These are phyloP conservation scores for Simmondsia chinensis DNA, from an alignment of 148 eudicot species.

Conservation along the genomic window DNA sequence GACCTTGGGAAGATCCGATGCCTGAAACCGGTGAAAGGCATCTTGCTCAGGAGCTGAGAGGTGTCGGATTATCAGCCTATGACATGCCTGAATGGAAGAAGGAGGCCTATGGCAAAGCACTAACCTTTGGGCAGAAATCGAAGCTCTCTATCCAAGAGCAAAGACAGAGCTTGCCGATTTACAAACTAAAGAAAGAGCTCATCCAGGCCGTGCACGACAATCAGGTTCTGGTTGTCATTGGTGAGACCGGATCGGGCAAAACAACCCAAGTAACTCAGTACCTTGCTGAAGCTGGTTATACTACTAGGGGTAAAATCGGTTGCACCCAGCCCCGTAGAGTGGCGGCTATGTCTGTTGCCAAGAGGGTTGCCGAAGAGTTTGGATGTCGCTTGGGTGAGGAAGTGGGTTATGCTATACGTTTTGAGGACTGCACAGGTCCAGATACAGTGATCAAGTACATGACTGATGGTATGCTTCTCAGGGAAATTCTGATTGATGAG, in stretches of 20 bases:
- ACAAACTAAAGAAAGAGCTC: slow-evolving; percentile 74
- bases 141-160: slow-evolving; percentile 87
- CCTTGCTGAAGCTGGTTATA: slow-evolving; percentile 92
- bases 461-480: slow-evolving; percentile 97
- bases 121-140: slow-evolving; percentile 87
- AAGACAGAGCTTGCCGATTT: slow-evolving; percentile 87
- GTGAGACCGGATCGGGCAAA: slow-evolving; percentile 95
- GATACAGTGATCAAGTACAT: slow-evolving; percentile 92
- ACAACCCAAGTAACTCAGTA: slow-evolving; percentile 97
- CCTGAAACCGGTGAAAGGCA: slow-evolving; percentile 94
- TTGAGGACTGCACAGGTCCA: slow-evolving; percentile 92
- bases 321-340: slow-evolving; percentile 99
- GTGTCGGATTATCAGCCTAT: slow-evolving; percentile 86
- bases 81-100: slow-evolving; percentile 99
- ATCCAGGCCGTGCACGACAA: slow-evolving; percentile 76
- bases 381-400: slow-evolving; percentile 98
- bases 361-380: slow-evolving; percentile 93
- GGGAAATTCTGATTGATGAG: slow-evolving; percentile 73
- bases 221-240: slow-evolving; percentile 90
- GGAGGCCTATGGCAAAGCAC: slow-evolving; percentile 82
- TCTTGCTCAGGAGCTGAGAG: slow-evolving; percentile 94
- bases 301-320: slow-evolving; percentile 81
- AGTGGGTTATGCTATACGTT: slow-evolving; percentile 93
- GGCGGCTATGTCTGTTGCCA: slow-evolving; percentile 96
- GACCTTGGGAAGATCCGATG: slow-evolving; percentile 99